Base-by-base conservation (phyloP, 805 yeast species). In the Lachancea mirantina region DNA sequence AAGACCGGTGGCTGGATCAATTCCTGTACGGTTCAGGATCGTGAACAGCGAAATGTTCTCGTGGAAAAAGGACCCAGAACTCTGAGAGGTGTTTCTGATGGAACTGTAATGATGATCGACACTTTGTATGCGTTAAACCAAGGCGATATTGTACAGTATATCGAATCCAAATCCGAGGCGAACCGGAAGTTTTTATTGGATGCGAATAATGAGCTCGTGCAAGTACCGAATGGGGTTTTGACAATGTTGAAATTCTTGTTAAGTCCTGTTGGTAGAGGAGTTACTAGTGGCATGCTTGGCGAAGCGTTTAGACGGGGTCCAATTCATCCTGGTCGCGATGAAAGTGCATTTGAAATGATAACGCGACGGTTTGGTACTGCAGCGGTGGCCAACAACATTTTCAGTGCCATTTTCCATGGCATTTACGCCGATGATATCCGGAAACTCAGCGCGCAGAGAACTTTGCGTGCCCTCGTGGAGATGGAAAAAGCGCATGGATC, bases 61-160 rank as follows among this genome's bases (percentile, higher is more conserved):
- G 37, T 67, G 3, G 97, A 92, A 47, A 80, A 78, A 41, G 98
- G 97, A 0, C 97, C 98, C 0, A 63, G 97, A 30, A 92, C 97
- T 0, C 61, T 92, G 26, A 63, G 96, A 39, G 95, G 95, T 0
- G 73, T 73, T 5, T 81, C 85, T 34, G 76, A 76, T 24, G 97
- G 97, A 0, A 74, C 87, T 0, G 59, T 80, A 19, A 47, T 84
- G 16, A 71, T 83, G 6, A 58, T 80, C 14, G 94, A 83, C 50
- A 64, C 76, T 2, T 49, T 84, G 36, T 36, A 49, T 13, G 49
- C 52, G 20, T 56, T 81, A 31, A 74, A 75, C 0, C 44, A 59
- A 8, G 61, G 59, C 6, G 64, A 70, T 24, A 66, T 70, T 21
- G 59, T 89, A 5, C 66, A 67, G 34, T 87, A 77, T 7, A 70